Base-by-base conservation (phyloP, 208 protist genomes). In the Balamuthia mandrillaris region DNA sequence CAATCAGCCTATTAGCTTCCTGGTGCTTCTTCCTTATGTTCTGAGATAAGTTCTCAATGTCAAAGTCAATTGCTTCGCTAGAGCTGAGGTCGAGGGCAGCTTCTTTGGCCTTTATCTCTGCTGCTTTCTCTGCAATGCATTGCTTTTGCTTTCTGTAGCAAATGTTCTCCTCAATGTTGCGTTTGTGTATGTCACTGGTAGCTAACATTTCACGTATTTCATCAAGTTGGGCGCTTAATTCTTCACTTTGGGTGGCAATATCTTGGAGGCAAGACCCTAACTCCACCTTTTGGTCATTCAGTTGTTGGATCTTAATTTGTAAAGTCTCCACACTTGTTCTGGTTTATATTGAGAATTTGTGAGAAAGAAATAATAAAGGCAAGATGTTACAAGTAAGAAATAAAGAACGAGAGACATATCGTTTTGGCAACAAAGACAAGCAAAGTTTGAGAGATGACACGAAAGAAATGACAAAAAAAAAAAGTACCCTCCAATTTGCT, bases 111-210 rank as follows among this genome's bases (percentile, higher is more conserved):
- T 18, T 79, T 18, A 84, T 42, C 18, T 42, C 27, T 10, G 52
- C 7, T n/a, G 18, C 39, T 21, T 74, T 24, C 58, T 84, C 49
- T 45, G 33, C 65, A 10, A 84, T 27, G 41, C 72, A 45, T 29
- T n/a, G 44, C 54, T 77, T 63, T 27, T 84, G 77, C 21, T 84
- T 72, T 18, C 77, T 18, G 18, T 84, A 84, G n/a, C 65, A 45
- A n/a, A 74, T 18, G 63, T 39, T 74, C 24, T 74, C 63, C 21
- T 74, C 63, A 42, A 74, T 74, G 63, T 74, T 74, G 9, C 63
- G 63, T 37, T 74, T 74, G 41, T 47, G 45, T 0, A 74, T 74
- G 31, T 74, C 63, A 2, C 37, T 49, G 0, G 31, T 74, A 37
- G 63, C 63, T n/a, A 74, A n/a, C 16, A 37, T 27, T 37, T 74